phyloP scores from a whole-genome alignment of 495 filamentous ascomycete genomes.

The Parmelia sp. region DNA sequence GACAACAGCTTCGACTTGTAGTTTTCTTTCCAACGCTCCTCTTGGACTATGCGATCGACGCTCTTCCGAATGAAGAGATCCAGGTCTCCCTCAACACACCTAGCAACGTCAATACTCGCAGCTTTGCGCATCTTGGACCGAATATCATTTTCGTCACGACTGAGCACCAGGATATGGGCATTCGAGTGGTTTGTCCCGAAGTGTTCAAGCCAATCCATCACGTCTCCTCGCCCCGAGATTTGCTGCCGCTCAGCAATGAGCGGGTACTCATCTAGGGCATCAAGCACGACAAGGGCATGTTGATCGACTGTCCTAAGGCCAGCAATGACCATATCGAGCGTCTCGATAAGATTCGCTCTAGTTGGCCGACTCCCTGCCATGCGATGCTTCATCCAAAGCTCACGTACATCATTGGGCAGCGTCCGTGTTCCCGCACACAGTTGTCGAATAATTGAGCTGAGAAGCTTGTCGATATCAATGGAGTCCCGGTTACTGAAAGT shows the following conservation, averaged over 20 bases:
- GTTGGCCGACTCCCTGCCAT: neutral
- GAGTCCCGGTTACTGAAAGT: neutral
- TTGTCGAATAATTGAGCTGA: constrained; percentile 4
- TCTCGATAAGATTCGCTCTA: neutral
- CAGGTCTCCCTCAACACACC: neutral
- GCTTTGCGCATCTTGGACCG: too few species aligned
- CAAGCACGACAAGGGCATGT: constrained; percentile 4
- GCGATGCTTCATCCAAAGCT: neutral
- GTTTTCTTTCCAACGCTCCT: neutral
- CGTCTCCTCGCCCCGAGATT: neutral
- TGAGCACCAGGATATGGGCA: neutral
- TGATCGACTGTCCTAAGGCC: neutral
- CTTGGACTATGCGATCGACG: neutral
- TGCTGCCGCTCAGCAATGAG: neutral
- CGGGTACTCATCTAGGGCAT: constrained; percentile 10
- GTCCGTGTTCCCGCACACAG: neutral
- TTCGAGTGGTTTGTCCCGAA: neutral
- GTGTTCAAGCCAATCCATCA: neutral
- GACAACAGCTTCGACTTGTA: neutral
- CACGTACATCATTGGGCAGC: neutral
- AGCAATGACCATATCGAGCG: neutral
- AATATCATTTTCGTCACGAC: constrained; percentile 1
- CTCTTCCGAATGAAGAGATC: neutral
- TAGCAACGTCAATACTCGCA: neutral
- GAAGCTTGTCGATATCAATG: constrained; percentile 1